Percentiles rank a stretch among this genome's conserved stretches.
Evolutionary conservation across 768 basidiomycete genomes (phyloP).

Genomic region (Gautieria morchelliformis): DNA sequence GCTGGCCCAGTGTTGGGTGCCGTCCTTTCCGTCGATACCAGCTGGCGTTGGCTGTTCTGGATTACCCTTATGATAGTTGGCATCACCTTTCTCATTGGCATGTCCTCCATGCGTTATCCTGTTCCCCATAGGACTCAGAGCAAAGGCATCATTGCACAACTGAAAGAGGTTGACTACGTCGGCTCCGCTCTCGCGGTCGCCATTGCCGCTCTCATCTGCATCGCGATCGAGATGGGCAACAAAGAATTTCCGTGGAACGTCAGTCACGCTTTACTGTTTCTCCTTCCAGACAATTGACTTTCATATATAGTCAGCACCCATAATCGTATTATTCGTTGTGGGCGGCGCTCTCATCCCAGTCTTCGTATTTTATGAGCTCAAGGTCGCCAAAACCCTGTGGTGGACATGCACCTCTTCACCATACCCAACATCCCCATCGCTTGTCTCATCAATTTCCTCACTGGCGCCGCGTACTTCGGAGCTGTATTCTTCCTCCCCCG

Average conservation of each 20-base stretch:
- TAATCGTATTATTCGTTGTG: conserved; percentile 20
- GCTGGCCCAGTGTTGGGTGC: conserved; percentile 40
- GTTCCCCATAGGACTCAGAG: conserved; percentile 24
- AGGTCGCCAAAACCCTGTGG: conserved; percentile 22
- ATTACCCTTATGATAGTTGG: conserved; percentile 28
- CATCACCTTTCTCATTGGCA: conserved; percentile 19
- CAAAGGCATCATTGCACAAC: conserved; percentile 23
- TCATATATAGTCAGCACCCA: conserved; percentile 18
- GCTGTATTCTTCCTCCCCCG: conserved; percentile 28
- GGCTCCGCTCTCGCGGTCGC: conserved; percentile 22
- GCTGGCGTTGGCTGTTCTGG: conserved; percentile 41
- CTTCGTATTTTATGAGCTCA: conserved; percentile 27
- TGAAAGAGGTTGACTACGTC: conserved; percentile 25
- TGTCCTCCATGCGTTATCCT: conserved; percentile 21
- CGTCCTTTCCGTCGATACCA: conserved; percentile 30
- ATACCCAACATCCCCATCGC: conserved; percentile 28
- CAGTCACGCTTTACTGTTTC: conserved; percentile 7
- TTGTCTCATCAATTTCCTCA: too few species aligned
- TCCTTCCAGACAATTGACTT: neutral
- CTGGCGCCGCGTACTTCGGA: conserved; percentile 28
- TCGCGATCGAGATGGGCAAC: conserved; percentile 31
- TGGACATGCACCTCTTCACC: conserved; percentile 24
- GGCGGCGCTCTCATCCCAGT: conserved; percentile 24
- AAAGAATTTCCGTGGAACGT: conserved; percentile 27
- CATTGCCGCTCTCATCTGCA: conserved; percentile 26